Percentiles rank a stretch among this genome's conserved stretches.
Conservation (phyloP, 345 rosid genomes). For the Acer saccharum region DNA sequence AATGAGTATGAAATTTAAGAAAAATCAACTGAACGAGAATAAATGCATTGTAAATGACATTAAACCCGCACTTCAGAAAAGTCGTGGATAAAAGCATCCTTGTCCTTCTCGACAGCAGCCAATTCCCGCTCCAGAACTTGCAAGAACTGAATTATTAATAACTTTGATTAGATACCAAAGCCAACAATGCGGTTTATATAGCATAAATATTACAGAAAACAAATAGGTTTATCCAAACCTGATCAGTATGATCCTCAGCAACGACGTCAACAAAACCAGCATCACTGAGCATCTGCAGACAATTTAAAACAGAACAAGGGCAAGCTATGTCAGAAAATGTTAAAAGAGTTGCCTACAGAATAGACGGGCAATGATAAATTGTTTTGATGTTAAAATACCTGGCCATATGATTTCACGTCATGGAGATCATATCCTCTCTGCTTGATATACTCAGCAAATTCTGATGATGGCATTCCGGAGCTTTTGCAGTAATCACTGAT, state of each 20-base stretch:
- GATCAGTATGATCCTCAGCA: constrained; percentile 85
- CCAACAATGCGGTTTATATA: neutral
- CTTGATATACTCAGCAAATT: constrained; percentile 69
- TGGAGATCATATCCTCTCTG: constrained; percentile 98
- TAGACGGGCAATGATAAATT: constrained; percentile 9
- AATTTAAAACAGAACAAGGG: constrained; percentile 4
- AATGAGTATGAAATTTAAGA: neutral
- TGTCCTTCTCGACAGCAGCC: constrained; percentile 65
- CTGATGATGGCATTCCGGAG: constrained; percentile 66
- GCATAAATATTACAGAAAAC: neutral
- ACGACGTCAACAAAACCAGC: constrained; percentile 79
- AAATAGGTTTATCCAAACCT: constrained; percentile 39
- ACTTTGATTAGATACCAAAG: neutral
- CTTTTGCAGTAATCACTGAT: constrained; percentile 87
- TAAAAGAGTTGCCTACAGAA: constrained; percentile 5
- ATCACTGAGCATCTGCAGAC: constrained; percentile 70
- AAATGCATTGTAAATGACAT: neutral
- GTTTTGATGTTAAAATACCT: constrained; percentile 45
- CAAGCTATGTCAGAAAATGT: constrained; percentile 1
- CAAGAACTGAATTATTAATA: constrained; percentile 58
- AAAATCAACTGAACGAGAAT: neutral
- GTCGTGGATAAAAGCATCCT: constrained; percentile 67
- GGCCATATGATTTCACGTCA: constrained; percentile 73
- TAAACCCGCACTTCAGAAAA: constrained; percentile 64
- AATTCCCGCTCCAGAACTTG: constrained; percentile 72